Evolutionary conservation across 2,329 filamentous ascomycete genomes (phyloP).

Genomic region (Fusarium tricinctum): DNA sequence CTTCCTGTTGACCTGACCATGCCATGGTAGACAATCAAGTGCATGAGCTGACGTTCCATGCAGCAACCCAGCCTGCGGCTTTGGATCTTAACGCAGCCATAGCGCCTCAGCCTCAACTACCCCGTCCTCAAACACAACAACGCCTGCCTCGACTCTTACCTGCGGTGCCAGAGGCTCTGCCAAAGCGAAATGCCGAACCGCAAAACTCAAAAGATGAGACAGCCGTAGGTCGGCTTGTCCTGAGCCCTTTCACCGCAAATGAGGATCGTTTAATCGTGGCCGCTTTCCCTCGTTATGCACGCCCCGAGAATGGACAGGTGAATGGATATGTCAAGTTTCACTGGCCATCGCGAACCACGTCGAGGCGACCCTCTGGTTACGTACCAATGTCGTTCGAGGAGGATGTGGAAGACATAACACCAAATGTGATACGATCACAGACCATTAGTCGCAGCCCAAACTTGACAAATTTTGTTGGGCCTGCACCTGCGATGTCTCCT

Average conservation of each 20-base stretch:
- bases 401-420: constrained; percentile 36
- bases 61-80: constrained; percentile 45
- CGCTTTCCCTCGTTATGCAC: constrained; percentile 45
- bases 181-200: constrained; percentile 15
- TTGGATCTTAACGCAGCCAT: constrained; percentile 36
- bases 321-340: constrained; percentile 58
- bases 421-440: constrained; percentile 22
- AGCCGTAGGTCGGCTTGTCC: constrained; percentile 24
- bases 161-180: constrained; percentile 26
- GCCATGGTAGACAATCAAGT: constrained; percentile 48
- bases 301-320: constrained; percentile 54
- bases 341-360: constrained; percentile 50
- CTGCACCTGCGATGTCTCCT: constrained; percentile 14
- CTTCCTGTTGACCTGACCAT: constrained; percentile 37
- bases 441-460: constrained; percentile 20
- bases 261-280: constrained; percentile 50
- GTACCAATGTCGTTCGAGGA: constrained; percentile 20
- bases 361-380: constrained; percentile 29
- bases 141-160: constrained; percentile 37
- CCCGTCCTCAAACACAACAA: constrained; percentile 23
- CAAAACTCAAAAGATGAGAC: constrained; percentile 24
- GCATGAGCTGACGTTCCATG: constrained; percentile 50
- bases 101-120: constrained; percentile 21
- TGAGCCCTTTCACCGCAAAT: constrained; percentile 54
- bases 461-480: constrained; percentile 18